These are phyloP conservation scores for Colletotrichum sp. DNA, from an alignment of 2,329 filamentous ascomycete species.

Conservation along the genomic window DNA sequence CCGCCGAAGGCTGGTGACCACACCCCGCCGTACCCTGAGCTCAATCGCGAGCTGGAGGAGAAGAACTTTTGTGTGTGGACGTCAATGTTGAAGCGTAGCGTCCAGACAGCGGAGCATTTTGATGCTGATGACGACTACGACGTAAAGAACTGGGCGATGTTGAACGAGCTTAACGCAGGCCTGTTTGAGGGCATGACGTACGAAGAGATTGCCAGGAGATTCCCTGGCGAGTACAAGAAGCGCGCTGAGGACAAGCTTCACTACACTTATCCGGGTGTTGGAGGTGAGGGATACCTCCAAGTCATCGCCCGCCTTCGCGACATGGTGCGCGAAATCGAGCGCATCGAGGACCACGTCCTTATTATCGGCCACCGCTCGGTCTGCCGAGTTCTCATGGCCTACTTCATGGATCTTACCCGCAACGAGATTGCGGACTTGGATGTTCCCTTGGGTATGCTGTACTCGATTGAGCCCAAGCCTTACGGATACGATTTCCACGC, in stretches of 20 bases:
- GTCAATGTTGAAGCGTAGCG: constrained; percentile 90
- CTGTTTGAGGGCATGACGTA: constrained; percentile 96
- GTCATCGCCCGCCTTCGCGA: constrained; percentile 94
- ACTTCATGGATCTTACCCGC: constrained; percentile 91
- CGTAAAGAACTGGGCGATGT: constrained; percentile 96
- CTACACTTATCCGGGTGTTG: constrained; percentile 95
- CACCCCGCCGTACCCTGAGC: constrained; percentile 93
- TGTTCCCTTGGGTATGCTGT: constrained; percentile 91
- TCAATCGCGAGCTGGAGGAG: constrained; percentile 70
- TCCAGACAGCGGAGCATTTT: constrained; percentile 88
- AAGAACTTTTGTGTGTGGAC: constrained; percentile 99
- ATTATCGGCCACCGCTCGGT: constrained; percentile 93
- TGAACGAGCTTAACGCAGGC: constrained; percentile 94
- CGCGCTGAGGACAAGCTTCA: constrained; percentile 87
- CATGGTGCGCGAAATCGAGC: constrained; percentile 96
- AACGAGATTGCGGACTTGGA: constrained; percentile 95
- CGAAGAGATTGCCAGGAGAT: constrained; percentile 80
- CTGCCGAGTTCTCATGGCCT: constrained; percentile 90
- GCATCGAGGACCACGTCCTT: constrained; percentile 93
- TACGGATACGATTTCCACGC: constrained; percentile 98
- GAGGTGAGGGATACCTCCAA: constrained; percentile 95
- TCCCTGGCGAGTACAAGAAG: constrained; percentile 81
- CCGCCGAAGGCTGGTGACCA: constrained; percentile 91
- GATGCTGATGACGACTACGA: constrained; percentile 94
- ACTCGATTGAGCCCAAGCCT: constrained; percentile 94